Evolutionary conservation across 2,329 filamentous ascomycete genomes (phyloP), one percentile per base, ranked within the genome.

Genomic region (Claviceps pazoutovae): DNA sequence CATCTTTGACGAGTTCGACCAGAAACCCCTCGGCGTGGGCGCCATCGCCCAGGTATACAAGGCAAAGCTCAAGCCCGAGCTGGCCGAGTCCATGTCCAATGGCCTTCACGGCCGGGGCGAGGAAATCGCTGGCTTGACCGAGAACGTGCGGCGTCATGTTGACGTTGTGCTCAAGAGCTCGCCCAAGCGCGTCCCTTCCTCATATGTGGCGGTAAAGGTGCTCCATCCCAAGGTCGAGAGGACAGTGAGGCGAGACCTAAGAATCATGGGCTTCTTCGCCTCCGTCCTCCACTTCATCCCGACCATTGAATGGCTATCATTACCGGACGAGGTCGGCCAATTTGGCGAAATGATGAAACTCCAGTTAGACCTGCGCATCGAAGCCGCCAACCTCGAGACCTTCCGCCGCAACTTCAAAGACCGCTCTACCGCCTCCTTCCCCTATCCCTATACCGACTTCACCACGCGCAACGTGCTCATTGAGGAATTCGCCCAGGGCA

Each of bases 321-420:
- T 98, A 8, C 93, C 93, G 0, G 91, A 96, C 59, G 93, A 98
- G 65, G 93, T 97, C 3, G 70, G 76, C 14, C 89, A 97, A 62
- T 98, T 98, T 62, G 91, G 90, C 23, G 86, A 94, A 64, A 98
- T 98, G 93, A 98, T 98, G 93, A 84, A 84, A 61, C 73, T 97
- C n/a, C 93, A 98, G 65, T 75, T 98, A 2, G 93, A 98, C 67
- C 75, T 98, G 38, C 84, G 93, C 50, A 97, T 97, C 55, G 93
- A 98, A 67, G 85, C 89, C 1, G 85, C 90, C 39, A 98, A 98
- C 61, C 73, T 98, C 3, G 82, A 83, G 21, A 81, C 84, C 14
- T 97, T 98, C 73, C 83, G 93, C 50, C 83, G 84, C 60, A 88
- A 96, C 64, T 98, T 98, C 74, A 86, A 84, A 60, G 79, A 88